Percentiles rank a stretch among this genome's conserved stretches.
Evolutionary conservation across 495 filamentous ascomycete genomes (phyloP).

Genomic region (Podospora pseudoanserina): DNA sequence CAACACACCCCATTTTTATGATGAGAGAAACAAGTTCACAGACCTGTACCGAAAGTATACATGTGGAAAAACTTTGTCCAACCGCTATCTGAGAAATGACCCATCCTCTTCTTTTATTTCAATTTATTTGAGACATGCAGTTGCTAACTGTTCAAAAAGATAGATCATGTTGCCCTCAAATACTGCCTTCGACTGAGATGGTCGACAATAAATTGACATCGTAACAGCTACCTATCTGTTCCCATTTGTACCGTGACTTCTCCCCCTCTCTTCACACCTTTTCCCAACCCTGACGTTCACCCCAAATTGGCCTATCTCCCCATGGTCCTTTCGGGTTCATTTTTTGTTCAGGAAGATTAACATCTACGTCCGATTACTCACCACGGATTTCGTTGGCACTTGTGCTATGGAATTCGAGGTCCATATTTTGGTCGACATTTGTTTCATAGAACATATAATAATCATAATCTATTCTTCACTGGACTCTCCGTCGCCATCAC

Average conservation of each 20-base stretch:
- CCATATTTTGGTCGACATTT: constrained; percentile 44
- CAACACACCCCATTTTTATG: constrained; percentile 38
- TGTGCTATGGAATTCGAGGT: constrained; percentile 41
- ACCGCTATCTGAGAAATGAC: constrained; percentile 69
- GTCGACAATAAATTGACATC: not conserved
- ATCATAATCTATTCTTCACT: not conserved
- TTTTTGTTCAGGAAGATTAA: constrained; percentile 2
- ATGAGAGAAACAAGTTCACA: constrained; percentile 68
- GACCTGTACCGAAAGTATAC: constrained; percentile 70
- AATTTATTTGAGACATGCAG: constrained; percentile 13
- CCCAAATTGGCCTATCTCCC: constrained; percentile 2
- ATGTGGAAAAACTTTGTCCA: constrained; percentile 64
- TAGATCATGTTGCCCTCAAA: not conserved
- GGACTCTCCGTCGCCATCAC: constrained; percentile 15
- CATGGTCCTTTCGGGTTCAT: constrained; percentile 4
- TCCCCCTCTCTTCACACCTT: not conserved
- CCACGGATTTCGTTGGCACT: constrained; percentile 36
- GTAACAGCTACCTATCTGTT: not conserved
- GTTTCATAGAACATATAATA: not conserved
- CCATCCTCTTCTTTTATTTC: constrained; percentile 10
- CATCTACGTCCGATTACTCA: constrained; percentile 43
- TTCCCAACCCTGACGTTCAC: not conserved
- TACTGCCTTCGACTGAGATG: not conserved
- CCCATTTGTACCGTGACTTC: not conserved
- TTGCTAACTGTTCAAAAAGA: constrained; percentile 25